phyloP scores from a whole-genome alignment of 1,139 yeast genomes.

The Oligophagozyma castellii region DNA sequence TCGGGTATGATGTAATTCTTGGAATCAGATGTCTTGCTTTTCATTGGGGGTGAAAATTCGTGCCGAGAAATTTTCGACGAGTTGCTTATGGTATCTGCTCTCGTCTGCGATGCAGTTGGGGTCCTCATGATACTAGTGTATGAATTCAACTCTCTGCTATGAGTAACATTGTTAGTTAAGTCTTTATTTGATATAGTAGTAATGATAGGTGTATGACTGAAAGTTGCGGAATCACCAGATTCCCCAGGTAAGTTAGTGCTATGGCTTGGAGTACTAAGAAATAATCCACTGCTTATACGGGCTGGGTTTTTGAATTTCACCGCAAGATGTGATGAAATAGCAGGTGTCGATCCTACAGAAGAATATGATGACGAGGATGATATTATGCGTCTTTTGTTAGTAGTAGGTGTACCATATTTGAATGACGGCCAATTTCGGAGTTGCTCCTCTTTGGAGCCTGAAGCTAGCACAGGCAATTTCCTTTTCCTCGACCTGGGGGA shows the following conservation, averaged over 20 bases:
- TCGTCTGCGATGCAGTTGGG: constrained; percentile 7
- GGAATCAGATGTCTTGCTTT: constrained; percentile 1
- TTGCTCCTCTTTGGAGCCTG: constrained; percentile 14
- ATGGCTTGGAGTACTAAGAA: constrained; percentile 17
- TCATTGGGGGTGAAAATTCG: constrained; percentile 1
- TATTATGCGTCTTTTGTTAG: constrained; percentile 7
- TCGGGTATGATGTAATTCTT: constrained; percentile 4
- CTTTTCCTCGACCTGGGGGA: constrained; percentile 18
- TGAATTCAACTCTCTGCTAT: constrained; percentile 4
- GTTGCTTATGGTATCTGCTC: neutral
- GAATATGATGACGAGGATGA: constrained; percentile 6
- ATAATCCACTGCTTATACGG: constrained; percentile 6
- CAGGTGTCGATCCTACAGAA: constrained; percentile 13
- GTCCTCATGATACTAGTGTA: constrained; percentile 6
- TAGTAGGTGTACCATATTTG: constrained; percentile 20
- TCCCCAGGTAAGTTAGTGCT: constrained; percentile 11
- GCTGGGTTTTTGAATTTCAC: constrained; percentile 9
- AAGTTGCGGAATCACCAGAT: constrained; percentile 1
- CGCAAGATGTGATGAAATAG: constrained; percentile 19
- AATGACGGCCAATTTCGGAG: too few species aligned
- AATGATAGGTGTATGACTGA: constrained; percentile 4
- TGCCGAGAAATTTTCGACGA: too few species aligned
- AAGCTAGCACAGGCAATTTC: constrained; percentile 21
- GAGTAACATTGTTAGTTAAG: neutral
- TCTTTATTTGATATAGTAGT: neutral